Evolutionary conservation across 2,329 filamentous ascomycete species (phyloP).

Genomic region (Capronia epimyces): DNA sequence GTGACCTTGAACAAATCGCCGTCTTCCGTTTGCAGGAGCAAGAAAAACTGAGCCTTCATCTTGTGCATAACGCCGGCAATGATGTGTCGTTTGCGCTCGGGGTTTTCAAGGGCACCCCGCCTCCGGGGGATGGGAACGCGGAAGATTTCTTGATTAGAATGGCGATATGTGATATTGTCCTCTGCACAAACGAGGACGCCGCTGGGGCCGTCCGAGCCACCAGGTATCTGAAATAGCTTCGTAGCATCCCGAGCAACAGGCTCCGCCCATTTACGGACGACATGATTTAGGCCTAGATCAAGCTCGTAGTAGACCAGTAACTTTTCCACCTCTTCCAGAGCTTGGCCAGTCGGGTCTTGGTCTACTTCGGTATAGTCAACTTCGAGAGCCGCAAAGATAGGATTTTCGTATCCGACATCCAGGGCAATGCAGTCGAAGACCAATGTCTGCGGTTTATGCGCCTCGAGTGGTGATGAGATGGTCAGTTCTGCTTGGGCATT

Average conservation of each 20-base stretch:
- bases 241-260: slow-evolving; percentile 84
- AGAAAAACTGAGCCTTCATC: slow-evolving; percentile 94
- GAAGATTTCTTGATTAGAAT: slow-evolving; percentile 87
- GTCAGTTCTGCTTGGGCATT: slow-evolving; percentile 91
- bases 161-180: slow-evolving; percentile 93
- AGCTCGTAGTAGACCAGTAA: slow-evolving; percentile 95
- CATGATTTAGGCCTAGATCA: slow-evolving; percentile 92
- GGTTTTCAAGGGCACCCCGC: slow-evolving; percentile 83
- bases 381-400: slow-evolving; percentile 90
- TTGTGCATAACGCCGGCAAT: slow-evolving; percentile 95
- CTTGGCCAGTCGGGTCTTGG: slow-evolving; percentile 80
- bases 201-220: slow-evolving; percentile 86
- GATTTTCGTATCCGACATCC: slow-evolving; percentile 95
- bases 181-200: slow-evolving; percentile 92
- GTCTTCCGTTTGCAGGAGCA: slow-evolving; percentile 90
- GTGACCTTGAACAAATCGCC: slow-evolving; percentile 98
- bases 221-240: slow-evolving; percentile 89
- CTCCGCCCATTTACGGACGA: slow-evolving; percentile 94
- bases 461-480: slow-evolving; percentile 94
- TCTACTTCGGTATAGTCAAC: slow-evolving; percentile 89
- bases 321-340: slow-evolving; percentile 76
- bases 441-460: slow-evolving; percentile 84
- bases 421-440: slow-evolving; percentile 83
- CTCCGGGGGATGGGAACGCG: slow-evolving; percentile 83
- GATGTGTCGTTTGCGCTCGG: slow-evolving; percentile 79